A percentile compares a stretch with the other conserved stretches of the same genome.
These are phyloP conservation scores for Mariannaea sp. DNA, from an alignment of 2,329 filamentous ascomycete species.

Conservation along the genomic window DNA sequence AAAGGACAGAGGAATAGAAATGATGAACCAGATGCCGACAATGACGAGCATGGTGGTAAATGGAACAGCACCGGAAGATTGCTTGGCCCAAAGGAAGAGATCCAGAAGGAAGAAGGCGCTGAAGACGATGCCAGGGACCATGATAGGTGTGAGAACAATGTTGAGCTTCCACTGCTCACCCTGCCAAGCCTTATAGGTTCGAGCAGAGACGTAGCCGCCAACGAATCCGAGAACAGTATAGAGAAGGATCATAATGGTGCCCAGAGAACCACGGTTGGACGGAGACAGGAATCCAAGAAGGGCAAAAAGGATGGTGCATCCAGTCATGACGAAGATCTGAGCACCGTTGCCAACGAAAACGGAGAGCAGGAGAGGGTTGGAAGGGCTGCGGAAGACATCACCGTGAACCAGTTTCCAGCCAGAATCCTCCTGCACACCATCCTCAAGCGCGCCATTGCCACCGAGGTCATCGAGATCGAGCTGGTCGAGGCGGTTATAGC, in stretches of 20 bases:
- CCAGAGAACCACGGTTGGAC: slow-evolving; percentile 91
- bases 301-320: slow-evolving; percentile 90
- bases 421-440: slow-evolving; percentile 95
- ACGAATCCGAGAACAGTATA: slow-evolving; percentile 93
- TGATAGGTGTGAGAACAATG: slow-evolving; percentile 82
- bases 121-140: slow-evolving; percentile 89
- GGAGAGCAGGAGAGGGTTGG: slow-evolving; percentile 81
- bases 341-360: slow-evolving; percentile 91
- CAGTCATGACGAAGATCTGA: slow-evolving; percentile 97
- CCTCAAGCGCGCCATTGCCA: slow-evolving; percentile 78
- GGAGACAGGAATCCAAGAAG: slow-evolving; percentile 94
- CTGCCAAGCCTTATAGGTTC: slow-evolving; percentile 92
- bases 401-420: slow-evolving; percentile 99
- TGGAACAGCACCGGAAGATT: slow-evolving; percentile 90
- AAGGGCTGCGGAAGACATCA: slow-evolving; percentile 91
- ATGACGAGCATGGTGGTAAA: slow-evolving; percentile 97
- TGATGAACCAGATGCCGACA: slow-evolving; percentile 93
- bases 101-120: slow-evolving; percentile 89
- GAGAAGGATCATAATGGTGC: slow-evolving; percentile 89
- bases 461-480: slow-evolving; percentile 89
- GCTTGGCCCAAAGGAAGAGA: slow-evolving; percentile 92
- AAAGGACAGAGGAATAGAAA: slow-evolving; percentile 89
- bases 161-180: slow-evolving; percentile 95
- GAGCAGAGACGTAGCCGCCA: slow-evolving; percentile 85
- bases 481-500: slow-evolving; percentile 93